A percentile compares a stretch with the other conserved stretches of the same genome.
Evolutionary conservation across 495 filamentous ascomycete species (phyloP).

Genomic region (Ascodesmis nigricans): DNA sequence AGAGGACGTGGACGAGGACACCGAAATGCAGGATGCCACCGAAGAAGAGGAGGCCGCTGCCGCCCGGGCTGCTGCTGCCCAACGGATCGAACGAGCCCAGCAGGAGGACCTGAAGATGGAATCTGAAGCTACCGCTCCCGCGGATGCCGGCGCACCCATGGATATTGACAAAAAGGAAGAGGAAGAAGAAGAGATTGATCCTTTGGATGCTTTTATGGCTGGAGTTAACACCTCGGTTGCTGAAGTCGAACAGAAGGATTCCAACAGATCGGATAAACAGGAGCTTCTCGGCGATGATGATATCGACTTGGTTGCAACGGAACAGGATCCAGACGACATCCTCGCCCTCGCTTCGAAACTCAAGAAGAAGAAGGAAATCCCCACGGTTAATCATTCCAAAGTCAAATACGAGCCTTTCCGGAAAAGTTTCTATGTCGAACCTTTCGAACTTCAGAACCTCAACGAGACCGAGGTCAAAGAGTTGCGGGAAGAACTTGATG

Average conservation of each 20-base stretch:
- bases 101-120: conserved; percentile 22
- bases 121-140: conserved; percentile 12
- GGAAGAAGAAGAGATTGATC: conserved; percentile 62
- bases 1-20: conserved; percentile 52
- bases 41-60: conserved; percentile 78
- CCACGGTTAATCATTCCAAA: conserved; percentile 63
- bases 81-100: conserved; percentile 42
- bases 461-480: conserved; percentile 65
- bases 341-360: conserved; percentile 64
- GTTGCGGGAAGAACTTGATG: conserved; percentile 69
- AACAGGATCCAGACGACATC: conserved; percentile 58
- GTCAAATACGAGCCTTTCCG: conserved; percentile 65
- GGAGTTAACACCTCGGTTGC: conserved; percentile 38
- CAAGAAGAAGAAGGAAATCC: conserved; percentile 93
- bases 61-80: conserved; percentile 56
- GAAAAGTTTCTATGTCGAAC: conserved; percentile 86
- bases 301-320: conserved; percentile 48
- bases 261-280: conserved; percentile 7
- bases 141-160: conserved; percentile 31
- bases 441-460: conserved; percentile 61
- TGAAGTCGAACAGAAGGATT: conserved; percentile 20
- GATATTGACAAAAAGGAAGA: conserved; percentile 31
- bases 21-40: conserved; percentile 49
- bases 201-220: conserved; percentile 83
- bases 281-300: conserved; percentile 36